These are phyloP conservation scores for Pleurotus djamor DNA, from an alignment of 768 basidiomycete genomes.

Conservation along the genomic window DNA sequence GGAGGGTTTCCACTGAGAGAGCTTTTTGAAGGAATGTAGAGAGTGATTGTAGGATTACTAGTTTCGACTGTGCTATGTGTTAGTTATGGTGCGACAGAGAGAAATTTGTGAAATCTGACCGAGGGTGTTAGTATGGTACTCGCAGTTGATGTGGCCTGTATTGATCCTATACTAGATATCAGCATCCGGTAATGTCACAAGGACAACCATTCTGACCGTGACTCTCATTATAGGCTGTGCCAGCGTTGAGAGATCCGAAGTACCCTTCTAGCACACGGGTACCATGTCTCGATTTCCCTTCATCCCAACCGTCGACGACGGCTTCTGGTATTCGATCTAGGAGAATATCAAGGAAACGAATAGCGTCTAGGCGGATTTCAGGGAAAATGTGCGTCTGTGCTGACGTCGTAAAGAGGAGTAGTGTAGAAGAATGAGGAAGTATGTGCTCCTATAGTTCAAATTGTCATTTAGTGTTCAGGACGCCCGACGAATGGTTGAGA, in stretches of 20 bases:
- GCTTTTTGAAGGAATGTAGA: conserved; percentile 61
- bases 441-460: conserved; percentile 67
- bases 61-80: conserved; percentile 57
- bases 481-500: background rate
- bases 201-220: conserved; percentile 38
- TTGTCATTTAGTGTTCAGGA: background rate
- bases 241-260: conserved; percentile 72
- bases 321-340: conserved; percentile 66
- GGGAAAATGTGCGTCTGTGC: conserved; percentile 95
- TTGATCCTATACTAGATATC: conserved; percentile 24
- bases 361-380: conserved; percentile 88
- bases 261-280: conserved; percentile 75
- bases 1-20: conserved; percentile 19
- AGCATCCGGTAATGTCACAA: background rate
- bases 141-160: conserved; percentile 56
- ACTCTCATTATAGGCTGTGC: conserved; percentile 56
- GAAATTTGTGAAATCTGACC: conserved; percentile 36
- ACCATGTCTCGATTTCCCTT: conserved; percentile 49
- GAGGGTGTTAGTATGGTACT: conserved; percentile 64
- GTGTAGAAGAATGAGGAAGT: conserved; percentile 66
- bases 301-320: conserved; percentile 69
- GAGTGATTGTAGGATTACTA: conserved; percentile 72
- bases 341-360: conserved; percentile 75
- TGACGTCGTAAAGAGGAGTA: conserved; percentile 86
- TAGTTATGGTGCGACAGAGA: background rate